These are phyloP conservation scores for Thinopyrum elongatum DNA, from an alignment of 176 grass and related monocot genomes.

Conservation along the genomic window DNA sequence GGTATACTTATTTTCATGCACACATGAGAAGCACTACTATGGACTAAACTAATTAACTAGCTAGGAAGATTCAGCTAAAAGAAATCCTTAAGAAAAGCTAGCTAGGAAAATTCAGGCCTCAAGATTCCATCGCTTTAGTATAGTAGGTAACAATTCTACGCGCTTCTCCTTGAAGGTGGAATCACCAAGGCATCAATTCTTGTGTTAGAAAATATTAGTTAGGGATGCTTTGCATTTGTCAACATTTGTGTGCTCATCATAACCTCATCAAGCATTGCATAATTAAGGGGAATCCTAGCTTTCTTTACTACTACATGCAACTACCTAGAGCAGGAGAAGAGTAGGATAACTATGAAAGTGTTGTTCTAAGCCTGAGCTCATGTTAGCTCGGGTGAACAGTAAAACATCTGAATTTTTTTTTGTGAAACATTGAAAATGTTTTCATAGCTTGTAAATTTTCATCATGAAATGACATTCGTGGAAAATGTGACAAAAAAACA, in stretches of 20 bases:
- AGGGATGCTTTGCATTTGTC: conserved; percentile 23
- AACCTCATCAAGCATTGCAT: conserved; percentile 9
- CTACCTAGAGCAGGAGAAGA: too few species aligned
- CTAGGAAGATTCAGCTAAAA: background rate
- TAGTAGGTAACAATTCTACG: background rate
- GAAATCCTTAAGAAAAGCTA: too few species aligned
- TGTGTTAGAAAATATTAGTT: background rate
- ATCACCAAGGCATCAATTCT: background rate
- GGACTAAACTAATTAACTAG: background rate
- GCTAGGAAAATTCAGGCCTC: background rate
- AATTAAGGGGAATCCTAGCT: background rate
- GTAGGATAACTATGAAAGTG: background rate
- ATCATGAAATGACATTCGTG: too few species aligned
- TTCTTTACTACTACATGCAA: background rate
- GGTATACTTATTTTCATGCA: background rate
- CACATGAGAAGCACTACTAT: background rate
- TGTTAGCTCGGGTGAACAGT: too few species aligned
- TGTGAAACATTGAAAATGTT: too few species aligned
- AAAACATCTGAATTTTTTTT: too few species aligned
- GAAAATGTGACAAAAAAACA: too few species aligned
- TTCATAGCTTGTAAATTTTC: too few species aligned
- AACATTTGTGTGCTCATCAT: conserved; percentile 23
- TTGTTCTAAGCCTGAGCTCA: too few species aligned
- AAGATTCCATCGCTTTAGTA: background rate
- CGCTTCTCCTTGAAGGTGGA: background rate